These are phyloP conservation scores for Cyclotella kingstonii DNA, from an alignment of 108 stramenopile genomes.

Conservation along the genomic window DNA sequence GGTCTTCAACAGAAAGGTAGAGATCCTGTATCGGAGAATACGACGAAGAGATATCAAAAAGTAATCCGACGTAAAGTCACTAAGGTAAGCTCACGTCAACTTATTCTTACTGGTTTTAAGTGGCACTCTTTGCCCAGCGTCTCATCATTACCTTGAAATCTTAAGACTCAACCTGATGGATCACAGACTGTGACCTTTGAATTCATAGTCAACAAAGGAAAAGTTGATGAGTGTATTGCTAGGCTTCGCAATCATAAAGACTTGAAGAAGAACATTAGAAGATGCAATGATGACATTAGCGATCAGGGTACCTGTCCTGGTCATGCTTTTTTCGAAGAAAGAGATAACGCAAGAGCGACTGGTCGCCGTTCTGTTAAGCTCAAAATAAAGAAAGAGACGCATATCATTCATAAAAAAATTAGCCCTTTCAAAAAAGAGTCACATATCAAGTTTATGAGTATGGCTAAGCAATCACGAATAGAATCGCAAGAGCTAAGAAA, in stretches of 20 bases:
- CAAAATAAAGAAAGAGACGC: constrained; percentile 31
- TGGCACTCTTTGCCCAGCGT: not conserved
- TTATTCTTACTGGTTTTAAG: not conserved
- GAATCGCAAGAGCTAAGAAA: constrained; percentile 54
- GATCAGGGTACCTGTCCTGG: constrained; percentile 60
- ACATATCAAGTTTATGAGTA: constrained; percentile 20
- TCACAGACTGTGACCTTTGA: constrained; percentile 76
- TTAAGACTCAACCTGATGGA: constrained; percentile 71
- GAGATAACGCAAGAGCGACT: constrained; percentile 45
- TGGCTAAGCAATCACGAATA: constrained; percentile 40
- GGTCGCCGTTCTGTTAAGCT: constrained; percentile 12
- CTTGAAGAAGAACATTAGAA: constrained; percentile 28
- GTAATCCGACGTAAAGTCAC: constrained; percentile 72
- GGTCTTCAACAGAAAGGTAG: constrained; percentile 40
- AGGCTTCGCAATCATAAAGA: too few species aligned
- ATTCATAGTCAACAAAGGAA: constrained; percentile 52
- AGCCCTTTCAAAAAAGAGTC: constrained; percentile 28
- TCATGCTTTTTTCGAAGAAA: constrained; percentile 86
- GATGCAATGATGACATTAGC: constrained; percentile 17
- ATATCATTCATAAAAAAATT: constrained; percentile 1
- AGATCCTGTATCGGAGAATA: constrained; percentile 3
- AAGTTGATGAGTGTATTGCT: too few species aligned
- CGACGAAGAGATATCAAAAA: constrained; percentile 38
- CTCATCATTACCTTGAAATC: not conserved
- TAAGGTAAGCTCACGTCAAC: constrained; percentile 29